Evolutionary conservation across 495 filamentous ascomycete species (phyloP), one percentile per base, ranked within the genome.

Genomic region (Talaromyces wortmannii): DNA sequence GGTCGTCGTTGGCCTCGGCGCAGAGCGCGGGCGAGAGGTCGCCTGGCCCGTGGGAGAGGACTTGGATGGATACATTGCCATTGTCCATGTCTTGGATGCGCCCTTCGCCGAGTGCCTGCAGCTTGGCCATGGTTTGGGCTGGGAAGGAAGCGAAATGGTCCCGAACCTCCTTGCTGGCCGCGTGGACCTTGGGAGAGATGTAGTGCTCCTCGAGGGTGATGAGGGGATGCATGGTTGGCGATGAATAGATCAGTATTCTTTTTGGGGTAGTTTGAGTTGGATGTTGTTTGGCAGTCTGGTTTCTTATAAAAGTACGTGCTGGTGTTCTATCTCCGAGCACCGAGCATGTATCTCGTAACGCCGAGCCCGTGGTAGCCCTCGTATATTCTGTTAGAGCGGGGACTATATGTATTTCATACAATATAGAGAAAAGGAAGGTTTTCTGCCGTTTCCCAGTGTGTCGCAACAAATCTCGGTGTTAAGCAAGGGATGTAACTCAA

Each of bases 171-270:
- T 48, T 6, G n/a, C 52, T 48, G 47, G 55, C 30, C 40, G 55
- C 50, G 31, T 63, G 57, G 31, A 69, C 65, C 7, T 63, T 58
- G 29, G 64, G 64, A 48, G 77, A 74, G 62, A 77, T 65, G 66
- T 75, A 85, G 60, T 83, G 83, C 60, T 86, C 83, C 66, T 85
- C 83, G 36, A 84, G 78, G 12, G 83, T 69, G 55, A 86, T 81
- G 56, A 82, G 65, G 18, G 57, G 58, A 23, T 23, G 23, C 23
- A 23, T 23, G 23, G 23, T 23, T 23, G 23, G 23, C 23, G 23
- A 23, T 23, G 23, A 4, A 23, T 23, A 23, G 23, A 4, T 23
- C 23, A 23, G 23, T 23, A 23, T 23, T 23, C 23, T 23, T 23
- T 23, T 23, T 23, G 23, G 23, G 23, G 23, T 4, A n/a, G 23